Evolutionary conservation across 805 yeast species (phyloP).

Genomic region (Metschnikowia picachoensis): DNA sequence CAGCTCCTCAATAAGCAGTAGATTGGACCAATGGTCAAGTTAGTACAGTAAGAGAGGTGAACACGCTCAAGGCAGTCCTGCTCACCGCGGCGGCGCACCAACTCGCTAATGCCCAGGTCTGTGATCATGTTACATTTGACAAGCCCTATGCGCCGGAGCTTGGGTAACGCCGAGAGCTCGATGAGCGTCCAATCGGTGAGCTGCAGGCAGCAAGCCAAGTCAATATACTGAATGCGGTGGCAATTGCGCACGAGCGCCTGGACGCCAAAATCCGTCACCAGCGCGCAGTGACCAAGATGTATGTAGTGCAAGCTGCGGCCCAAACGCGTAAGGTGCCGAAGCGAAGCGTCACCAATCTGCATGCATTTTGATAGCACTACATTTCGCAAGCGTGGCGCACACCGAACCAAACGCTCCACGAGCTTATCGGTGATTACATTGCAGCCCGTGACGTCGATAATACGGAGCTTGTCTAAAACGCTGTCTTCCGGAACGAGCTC

Average conservation of each 20-base stretch:
- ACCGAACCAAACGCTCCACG: slow-evolving; percentile 62
- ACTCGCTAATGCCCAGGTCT: slow-evolving; percentile 72
- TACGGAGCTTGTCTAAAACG: slow-evolving; percentile 63
- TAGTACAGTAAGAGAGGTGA: slow-evolving; percentile 86
- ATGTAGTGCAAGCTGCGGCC: slow-evolving; percentile 82
- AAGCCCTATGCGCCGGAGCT: slow-evolving; percentile 83
- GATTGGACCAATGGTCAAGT: slow-evolving; percentile 75
- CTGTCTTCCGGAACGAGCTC: slow-evolving; percentile 45
- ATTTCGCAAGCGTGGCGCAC: slow-evolving; percentile 84
- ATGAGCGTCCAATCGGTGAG: slow-evolving; percentile 78
- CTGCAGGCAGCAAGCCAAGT: slow-evolving; percentile 90
- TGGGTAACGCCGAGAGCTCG: slow-evolving; percentile 72
- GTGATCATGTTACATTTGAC: slow-evolving; percentile 88
- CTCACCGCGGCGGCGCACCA: slow-evolving; percentile 62
- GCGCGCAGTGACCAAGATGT: slow-evolving; percentile 90
- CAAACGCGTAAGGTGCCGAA: slow-evolving; percentile 64
- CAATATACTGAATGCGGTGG: slow-evolving; percentile 84
- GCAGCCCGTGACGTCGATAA: slow-evolving; percentile 83
- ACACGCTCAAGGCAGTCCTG: slow-evolving; percentile 88
- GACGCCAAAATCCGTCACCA: slow-evolving; percentile 88
- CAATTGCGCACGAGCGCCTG: slow-evolving; percentile 69
- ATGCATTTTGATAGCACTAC: slow-evolving; percentile 87
- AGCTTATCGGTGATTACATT: slow-evolving; percentile 74
- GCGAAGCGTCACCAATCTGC: slow-evolving; percentile 76
- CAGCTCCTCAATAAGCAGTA: slow-evolving; percentile 70